Evolutionary conservation across 768 basidiomycete genomes (phyloP).

Genomic region (Podaxis pistillaris): DNA sequence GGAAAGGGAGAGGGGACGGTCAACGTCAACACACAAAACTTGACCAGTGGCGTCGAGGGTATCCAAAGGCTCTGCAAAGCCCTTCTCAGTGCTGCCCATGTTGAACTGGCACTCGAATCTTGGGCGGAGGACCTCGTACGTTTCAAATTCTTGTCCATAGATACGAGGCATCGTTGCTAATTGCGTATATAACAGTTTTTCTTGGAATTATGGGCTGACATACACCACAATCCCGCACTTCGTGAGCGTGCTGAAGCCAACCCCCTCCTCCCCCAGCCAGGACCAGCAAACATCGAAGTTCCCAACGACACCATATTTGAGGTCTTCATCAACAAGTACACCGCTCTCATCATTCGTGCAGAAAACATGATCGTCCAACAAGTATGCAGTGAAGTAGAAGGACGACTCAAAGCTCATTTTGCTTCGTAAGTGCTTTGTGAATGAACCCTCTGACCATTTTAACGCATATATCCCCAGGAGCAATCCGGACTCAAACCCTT

Average conservation of each 20-base stretch:
- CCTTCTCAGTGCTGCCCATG: conserved; percentile 73
- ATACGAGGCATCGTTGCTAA: background rate
- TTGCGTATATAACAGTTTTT: conserved; percentile 63
- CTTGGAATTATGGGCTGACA: conserved; percentile 85
- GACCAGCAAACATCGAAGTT: conserved; percentile 29
- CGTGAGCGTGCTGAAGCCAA: conserved; percentile 51
- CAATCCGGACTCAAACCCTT: background rate
- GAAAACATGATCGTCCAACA: conserved; percentile 89
- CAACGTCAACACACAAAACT: conserved; percentile 54
- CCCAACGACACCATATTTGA: conserved; percentile 78
- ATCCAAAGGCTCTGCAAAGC: conserved; percentile 85
- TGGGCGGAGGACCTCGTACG: conserved; percentile 93
- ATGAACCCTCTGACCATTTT: background rate
- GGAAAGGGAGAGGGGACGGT: conserved; percentile 38
- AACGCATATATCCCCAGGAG: conserved; percentile 1
- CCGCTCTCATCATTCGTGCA: conserved; percentile 58
- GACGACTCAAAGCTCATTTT: conserved; percentile 71
- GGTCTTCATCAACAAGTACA: conserved; percentile 65
- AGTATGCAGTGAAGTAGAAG: conserved; percentile 79
- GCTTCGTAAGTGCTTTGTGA: conserved; percentile 34
- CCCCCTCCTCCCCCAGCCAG: conserved; percentile 47
- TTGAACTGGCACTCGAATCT: conserved; percentile 62
- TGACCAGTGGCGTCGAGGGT: conserved; percentile 85
- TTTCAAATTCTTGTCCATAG: conserved; percentile 4
- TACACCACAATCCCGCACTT: conserved; percentile 57